Base-by-base conservation (phyloP, 1,139 yeast species). In the Arxiozyma bovina region DNA sequence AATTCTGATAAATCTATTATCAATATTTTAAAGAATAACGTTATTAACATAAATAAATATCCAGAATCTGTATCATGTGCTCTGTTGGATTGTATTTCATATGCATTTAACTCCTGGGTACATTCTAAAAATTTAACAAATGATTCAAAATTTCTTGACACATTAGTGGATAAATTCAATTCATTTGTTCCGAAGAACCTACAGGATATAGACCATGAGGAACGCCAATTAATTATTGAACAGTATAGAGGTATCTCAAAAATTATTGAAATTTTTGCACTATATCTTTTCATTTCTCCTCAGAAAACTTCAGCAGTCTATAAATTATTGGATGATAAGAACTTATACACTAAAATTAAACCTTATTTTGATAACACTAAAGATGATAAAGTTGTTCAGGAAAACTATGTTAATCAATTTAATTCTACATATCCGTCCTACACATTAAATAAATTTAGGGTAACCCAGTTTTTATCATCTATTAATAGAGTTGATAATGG, bases 221-320 rank as follows among this genome's bases (percentile, higher is more conserved):
- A 34, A 4, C 17, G 38, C 7, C 20, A 18, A 17, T 21, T 21
- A 2, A 38, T 73, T 18, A 81, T 85, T 52, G 82, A 83, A 61
- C 78, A 79, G 53, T 77, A 79, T 59, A 79, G 79, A 54, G 71
- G 85, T 51, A 73, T 82, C 4, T 80, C 95, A 0, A 82, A 84
- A 61, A 80, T 87, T 20, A 79, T 87, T 4, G 93, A 87, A 61
- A 82, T 89, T 11, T 74, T 89, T 57, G 89, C 96, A 0, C 74
- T 88, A 44, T 80, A 85, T 55, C 71, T 87, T 42, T 87, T 82
- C 70, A 83, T 88, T 1, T 76, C 84, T 0, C 73, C 77, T 43
- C 77, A 77, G 55, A 60, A 62, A 68, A 66, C 54, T 65, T 74
- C 71, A 64, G 73, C 77, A 42, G 77, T 87, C 12, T 69, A 75